These are phyloP conservation scores for Trichoderma asperellum DNA, from an alignment of 2,329 filamentous ascomycete species.

Conservation along the genomic window DNA sequence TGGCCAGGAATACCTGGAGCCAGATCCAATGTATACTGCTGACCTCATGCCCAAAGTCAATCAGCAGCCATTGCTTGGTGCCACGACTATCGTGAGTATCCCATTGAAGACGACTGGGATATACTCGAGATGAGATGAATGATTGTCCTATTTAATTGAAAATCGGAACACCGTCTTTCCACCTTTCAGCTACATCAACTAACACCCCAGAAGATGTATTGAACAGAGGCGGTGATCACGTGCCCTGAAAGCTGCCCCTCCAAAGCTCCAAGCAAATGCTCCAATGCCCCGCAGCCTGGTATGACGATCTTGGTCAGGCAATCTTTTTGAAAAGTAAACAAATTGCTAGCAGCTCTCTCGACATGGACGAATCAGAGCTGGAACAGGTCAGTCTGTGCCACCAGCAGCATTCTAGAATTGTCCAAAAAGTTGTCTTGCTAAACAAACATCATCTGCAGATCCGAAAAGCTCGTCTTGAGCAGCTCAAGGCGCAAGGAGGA, in stretches of 20 bases:
- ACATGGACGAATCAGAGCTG: slow-evolving; percentile 52
- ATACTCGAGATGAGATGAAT: neutral
- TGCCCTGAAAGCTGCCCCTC: neutral
- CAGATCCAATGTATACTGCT: neutral
- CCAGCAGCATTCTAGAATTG: slow-evolving; percentile 27
- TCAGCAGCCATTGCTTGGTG: no score
- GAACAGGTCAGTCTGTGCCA: slow-evolving; percentile 31
- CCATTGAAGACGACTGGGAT: neutral
- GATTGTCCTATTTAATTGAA: neutral
- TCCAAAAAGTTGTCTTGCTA: neutral
- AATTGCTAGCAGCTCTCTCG: slow-evolving; percentile 14
- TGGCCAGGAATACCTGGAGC: no score
- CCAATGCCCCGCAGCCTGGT: slow-evolving; percentile 11
- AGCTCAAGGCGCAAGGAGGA: slow-evolving; percentile 74
- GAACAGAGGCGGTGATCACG: neutral
- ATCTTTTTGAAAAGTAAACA: neutral
- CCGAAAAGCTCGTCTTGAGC: slow-evolving; percentile 86
- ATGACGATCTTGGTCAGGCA: neutral
- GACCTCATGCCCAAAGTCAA: neutral
- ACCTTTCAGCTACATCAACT: neutral
- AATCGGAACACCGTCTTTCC: neutral
- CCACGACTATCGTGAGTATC: neutral
- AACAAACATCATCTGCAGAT: slow-evolving; percentile 62
- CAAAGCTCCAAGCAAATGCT: neutral
- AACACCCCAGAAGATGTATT: neutral